Evolutionary conservation across 192 early-diverging fungal genomes (phyloP).

Genomic region (Rhizoclosmatium globosum): DNA sequence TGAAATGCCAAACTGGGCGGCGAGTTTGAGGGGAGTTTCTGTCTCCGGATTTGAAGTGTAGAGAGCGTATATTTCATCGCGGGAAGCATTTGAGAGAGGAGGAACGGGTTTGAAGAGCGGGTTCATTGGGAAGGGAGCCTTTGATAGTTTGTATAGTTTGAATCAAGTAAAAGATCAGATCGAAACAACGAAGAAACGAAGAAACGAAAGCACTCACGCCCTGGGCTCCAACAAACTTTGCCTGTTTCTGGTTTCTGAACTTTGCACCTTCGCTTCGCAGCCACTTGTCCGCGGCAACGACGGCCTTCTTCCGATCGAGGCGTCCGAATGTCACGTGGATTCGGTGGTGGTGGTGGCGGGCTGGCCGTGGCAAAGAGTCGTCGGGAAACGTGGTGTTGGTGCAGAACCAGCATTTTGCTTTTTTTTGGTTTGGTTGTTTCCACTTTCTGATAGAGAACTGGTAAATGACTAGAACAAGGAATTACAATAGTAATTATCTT

Average conservation of each 20-base stretch:
- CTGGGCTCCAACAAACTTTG: neutral
- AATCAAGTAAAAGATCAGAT: neutral
- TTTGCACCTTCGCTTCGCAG: neutral
- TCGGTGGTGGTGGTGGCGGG: neutral
- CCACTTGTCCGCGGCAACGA: neutral
- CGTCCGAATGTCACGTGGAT: neutral
- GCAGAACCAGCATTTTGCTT: too few relatives aligned
- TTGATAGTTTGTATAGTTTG: neutral
- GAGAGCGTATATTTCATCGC: slow-evolving; percentile 76
- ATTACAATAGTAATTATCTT: too few relatives aligned
- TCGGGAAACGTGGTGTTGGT: neutral
- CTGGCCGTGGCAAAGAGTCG: neutral
- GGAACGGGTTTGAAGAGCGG: slow-evolving; percentile 81
- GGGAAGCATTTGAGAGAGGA: slow-evolving; percentile 73
- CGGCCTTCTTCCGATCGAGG: neutral
- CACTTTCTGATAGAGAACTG: too few relatives aligned
- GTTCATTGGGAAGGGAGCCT: slow-evolving; percentile 88
- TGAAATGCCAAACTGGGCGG: slow-evolving; percentile 73
- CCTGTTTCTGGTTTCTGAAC: neutral
- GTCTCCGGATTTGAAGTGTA: slow-evolving; percentile 66
- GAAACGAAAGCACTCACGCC: neutral
- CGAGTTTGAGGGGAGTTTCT: slow-evolving; percentile 76
- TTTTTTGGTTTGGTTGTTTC: too few relatives aligned
- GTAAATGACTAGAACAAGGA: too few relatives aligned
- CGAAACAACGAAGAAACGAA: neutral